Conservation (phyloP, 2,329 filamentous ascomycete genomes). For the Trichoderma atroviride region DNA sequence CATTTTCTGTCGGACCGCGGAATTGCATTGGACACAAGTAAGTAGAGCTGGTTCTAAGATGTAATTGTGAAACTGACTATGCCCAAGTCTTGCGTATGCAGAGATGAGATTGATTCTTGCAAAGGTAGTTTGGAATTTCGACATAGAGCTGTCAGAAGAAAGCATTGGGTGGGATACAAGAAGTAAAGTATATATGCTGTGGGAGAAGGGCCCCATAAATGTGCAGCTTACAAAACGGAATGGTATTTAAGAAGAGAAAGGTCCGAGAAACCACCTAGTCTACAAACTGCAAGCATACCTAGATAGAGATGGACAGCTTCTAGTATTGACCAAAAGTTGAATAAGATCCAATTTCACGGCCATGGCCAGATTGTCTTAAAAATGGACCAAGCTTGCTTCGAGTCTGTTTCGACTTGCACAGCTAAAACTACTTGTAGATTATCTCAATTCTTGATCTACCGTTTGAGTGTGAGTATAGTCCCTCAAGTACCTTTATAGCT, state of each 20-base stretch:
- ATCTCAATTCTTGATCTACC: not conserved
- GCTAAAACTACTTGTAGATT: not conserved
- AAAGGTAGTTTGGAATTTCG: slow-evolving; percentile 35
- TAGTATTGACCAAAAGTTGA: not conserved
- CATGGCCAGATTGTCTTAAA: not conserved
- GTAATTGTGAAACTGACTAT: not conserved
- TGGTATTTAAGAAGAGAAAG: not conserved
- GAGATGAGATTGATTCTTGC: slow-evolving; percentile 38
- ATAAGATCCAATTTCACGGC: not conserved
- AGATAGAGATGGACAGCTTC: not conserved
- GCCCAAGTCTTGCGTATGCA: slow-evolving; percentile 36
- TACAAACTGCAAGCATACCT: not conserved
- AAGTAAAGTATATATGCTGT: slow-evolving; percentile 20
- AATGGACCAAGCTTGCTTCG: too few relatives aligned
- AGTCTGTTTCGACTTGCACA: too few relatives aligned
- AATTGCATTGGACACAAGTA: slow-evolving; percentile 41
- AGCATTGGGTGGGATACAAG: slow-evolving; percentile 18
- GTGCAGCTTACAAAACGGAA: not conserved
- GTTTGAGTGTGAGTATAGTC: not conserved
- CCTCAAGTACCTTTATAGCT: not conserved
- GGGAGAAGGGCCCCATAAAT: slow-evolving; percentile 19
- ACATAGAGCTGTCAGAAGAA: slow-evolving; percentile 34
- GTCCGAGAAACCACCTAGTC: not conserved
- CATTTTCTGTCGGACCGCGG: slow-evolving; percentile 37
- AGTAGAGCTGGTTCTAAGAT: not conserved